These are phyloP conservation scores for Meyerozyma sp. DNA, from an alignment of 1,139 yeast species.

Conservation along the genomic window DNA sequence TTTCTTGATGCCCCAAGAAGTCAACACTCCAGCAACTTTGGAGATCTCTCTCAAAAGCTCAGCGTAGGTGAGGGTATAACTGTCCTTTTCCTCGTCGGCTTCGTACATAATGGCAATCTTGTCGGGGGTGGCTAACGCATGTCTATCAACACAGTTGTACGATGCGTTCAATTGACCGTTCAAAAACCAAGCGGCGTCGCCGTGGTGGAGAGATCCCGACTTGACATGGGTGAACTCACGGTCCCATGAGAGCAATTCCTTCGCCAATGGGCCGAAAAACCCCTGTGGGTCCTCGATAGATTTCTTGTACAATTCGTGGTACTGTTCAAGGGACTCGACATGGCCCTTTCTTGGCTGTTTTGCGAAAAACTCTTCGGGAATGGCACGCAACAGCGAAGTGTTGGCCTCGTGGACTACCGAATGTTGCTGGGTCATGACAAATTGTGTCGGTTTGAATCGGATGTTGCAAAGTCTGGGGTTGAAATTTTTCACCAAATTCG, in stretches of 20 bases:
- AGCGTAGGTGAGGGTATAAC: conserved; percentile 70
- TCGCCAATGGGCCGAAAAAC: conserved; percentile 82
- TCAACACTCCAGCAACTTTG: conserved; percentile 81
- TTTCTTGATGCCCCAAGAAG: conserved; percentile 80
- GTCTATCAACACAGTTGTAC: conserved; percentile 95
- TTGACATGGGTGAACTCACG: conserved; percentile 70
- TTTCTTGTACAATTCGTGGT: conserved; percentile 66
- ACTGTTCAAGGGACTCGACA: conserved; percentile 55
- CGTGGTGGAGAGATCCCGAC: conserved; percentile 67
- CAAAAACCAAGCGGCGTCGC: conserved; percentile 89
- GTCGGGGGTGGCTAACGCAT: conserved; percentile 81
- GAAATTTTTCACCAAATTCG: conserved; percentile 1
- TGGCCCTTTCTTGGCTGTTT: conserved; percentile 61
- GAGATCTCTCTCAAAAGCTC: conserved; percentile 85
- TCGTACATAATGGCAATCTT: conserved; percentile 89
- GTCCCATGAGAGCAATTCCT: conserved; percentile 79
- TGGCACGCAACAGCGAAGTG: conserved; percentile 52
- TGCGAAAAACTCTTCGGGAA: conserved; percentile 72
- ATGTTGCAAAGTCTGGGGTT: not conserved
- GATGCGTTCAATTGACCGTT: conserved; percentile 93
- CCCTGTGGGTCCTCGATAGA: conserved; percentile 77
- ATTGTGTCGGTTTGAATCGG: not conserved
- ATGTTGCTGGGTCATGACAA: conserved; percentile 14
- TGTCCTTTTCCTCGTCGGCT: conserved; percentile 86
- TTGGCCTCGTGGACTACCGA: conserved; percentile 80